Evolutionary conservation across 78 protist species (phyloP).

Genomic region (Dictyostelium discoideum): DNA sequence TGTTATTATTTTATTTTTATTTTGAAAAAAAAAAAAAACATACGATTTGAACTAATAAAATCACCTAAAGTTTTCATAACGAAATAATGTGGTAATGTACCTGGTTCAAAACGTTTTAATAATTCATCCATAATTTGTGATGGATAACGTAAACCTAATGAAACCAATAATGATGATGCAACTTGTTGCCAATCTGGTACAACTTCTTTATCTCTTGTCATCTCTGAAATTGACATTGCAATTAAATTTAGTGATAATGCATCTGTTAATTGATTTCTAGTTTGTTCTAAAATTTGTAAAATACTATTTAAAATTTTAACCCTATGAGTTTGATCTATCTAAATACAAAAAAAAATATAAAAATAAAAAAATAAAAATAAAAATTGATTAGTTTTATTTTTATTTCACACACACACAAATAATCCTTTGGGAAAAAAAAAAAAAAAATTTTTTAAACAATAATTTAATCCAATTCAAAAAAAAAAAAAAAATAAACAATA

Average conservation of each 20-base stretch:
- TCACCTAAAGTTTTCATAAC: slow-evolving; percentile 85
- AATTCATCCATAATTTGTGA: slow-evolving; percentile 70
- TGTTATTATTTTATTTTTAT: background rate
- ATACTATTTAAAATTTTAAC: slow-evolving; percentile 42
- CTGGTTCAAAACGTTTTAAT: slow-evolving; percentile 76
- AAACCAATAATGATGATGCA: slow-evolving; percentile 73
- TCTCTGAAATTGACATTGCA: slow-evolving; percentile 41
- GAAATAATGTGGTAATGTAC: slow-evolving; percentile 86
- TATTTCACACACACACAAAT: too few relatives aligned
- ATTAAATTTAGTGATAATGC: slow-evolving; percentile 17
- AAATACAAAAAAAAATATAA: background rate
- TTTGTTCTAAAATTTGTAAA: slow-evolving; percentile 31
- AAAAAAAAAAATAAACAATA: background rate
- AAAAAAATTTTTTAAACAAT: background rate
- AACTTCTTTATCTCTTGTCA: slow-evolving; percentile 80
- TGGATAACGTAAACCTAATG: slow-evolving; percentile 71
- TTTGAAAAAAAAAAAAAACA: slow-evolving; percentile 2
- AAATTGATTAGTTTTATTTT: background rate
- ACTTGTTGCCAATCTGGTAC: slow-evolving; percentile 87
- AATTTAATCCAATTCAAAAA: background rate
- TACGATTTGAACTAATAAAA: slow-evolving; percentile 74
- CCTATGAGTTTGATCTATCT: slow-evolving; percentile 46
- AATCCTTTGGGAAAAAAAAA: background rate
- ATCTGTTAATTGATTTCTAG: slow-evolving; percentile 41
- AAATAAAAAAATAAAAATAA: too few relatives aligned